Evolutionary conservation across 106 monocot species (phyloP).

Genomic region (Ottelia alismoides): DNA sequence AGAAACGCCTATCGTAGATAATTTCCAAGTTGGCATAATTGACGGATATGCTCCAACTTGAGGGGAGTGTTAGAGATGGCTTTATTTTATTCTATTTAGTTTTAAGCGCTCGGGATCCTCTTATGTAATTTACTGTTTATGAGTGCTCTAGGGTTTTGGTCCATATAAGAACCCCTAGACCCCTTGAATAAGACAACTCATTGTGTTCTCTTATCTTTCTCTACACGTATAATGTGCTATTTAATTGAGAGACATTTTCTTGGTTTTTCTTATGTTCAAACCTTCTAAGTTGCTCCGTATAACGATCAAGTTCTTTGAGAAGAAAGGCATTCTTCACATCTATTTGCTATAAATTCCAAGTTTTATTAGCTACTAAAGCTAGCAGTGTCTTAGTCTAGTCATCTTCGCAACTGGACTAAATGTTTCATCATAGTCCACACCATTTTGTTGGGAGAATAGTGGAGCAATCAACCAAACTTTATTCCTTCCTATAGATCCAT

Average conservation of each 20-base stretch:
- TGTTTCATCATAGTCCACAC: conserved; percentile 15
- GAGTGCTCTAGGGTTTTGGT: too few species aligned
- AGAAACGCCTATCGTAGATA: too few species aligned
- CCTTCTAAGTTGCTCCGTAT: conserved; percentile 14
- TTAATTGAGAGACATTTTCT: conserved; percentile 6
- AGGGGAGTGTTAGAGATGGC: too few species aligned
- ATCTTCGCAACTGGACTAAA: conserved; percentile 20
- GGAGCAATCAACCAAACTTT: conserved; percentile 16
- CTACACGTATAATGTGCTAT: not conserved
- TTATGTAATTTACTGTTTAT: too few species aligned
- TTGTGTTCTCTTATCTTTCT: too few species aligned
- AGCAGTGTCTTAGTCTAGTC: conserved; percentile 4
- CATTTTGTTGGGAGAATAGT: conserved; percentile 9
- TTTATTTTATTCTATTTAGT: too few species aligned
- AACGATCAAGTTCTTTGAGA: conserved; percentile 11
- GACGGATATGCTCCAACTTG: too few species aligned
- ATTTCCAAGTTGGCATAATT: too few species aligned
- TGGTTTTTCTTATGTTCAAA: not conserved
- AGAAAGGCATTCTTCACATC: conserved; percentile 24
- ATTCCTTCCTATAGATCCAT: conserved; percentile 6
- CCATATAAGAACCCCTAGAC: too few species aligned
- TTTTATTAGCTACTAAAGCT: conserved; percentile 10
- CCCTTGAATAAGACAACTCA: too few species aligned
- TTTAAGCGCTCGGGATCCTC: too few species aligned
- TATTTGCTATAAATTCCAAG: conserved; percentile 15